phyloP scores from a whole-genome alignment of 2,329 filamentous ascomycete species.

The Colletotrichum acutatum region DNA sequence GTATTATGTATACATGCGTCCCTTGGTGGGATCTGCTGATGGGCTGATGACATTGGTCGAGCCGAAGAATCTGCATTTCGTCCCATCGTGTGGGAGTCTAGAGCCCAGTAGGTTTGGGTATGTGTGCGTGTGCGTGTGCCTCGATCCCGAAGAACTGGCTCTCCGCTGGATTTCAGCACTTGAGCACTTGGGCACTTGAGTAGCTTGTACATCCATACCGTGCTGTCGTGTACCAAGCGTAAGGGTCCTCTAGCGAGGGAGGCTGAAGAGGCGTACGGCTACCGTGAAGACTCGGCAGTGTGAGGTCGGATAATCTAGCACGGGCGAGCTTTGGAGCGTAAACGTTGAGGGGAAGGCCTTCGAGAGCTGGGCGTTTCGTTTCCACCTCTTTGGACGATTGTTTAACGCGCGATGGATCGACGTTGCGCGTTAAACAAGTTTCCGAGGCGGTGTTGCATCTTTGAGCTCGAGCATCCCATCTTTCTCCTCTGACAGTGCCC shows the following conservation, averaged over 20 bases:
- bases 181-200: not conserved
- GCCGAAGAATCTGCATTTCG: conserved; percentile 31
- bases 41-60: not conserved
- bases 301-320: not conserved
- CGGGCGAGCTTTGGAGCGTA: not conserved
- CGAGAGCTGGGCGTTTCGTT: conserved; percentile 5
- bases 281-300: not conserved
- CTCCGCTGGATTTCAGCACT: not conserved
- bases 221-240: not conserved
- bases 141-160: conserved; percentile 4
- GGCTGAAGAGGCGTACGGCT: not conserved
- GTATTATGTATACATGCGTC: not conserved
- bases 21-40: not conserved
- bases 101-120: not conserved
- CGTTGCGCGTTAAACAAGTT: conserved; percentile 5
- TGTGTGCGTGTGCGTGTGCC: not conserved
- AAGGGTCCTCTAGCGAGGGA: not conserved
- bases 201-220: not conserved
- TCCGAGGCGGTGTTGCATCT: conserved; percentile 13
- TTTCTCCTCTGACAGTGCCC: conserved; percentile 18
- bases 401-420: conserved; percentile 11
- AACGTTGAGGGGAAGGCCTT: not conserved
- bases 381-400: not conserved
- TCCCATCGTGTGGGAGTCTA: conserved; percentile 9
- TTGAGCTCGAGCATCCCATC: conserved; percentile 12